Conservation (phyloP, 2,329 filamentous ascomycete genomes). For the Alternaria brassicicola region DNA sequence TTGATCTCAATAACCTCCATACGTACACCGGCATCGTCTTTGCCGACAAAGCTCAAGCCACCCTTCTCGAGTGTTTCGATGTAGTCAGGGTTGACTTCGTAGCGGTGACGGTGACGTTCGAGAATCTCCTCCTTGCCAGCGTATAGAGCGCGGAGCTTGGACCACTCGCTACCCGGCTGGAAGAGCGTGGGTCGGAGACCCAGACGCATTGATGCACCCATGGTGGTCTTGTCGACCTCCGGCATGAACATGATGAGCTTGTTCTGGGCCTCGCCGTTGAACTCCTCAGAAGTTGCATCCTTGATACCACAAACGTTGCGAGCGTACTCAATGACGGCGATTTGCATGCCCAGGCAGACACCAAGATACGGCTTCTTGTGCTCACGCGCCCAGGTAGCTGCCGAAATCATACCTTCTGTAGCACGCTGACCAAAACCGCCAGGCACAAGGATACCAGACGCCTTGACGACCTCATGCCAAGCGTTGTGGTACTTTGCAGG, state of each 20-base stretch:
- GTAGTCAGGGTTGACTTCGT: constrained; percentile 85
- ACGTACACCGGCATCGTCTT: constrained; percentile 76
- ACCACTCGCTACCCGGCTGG: constrained; percentile 78
- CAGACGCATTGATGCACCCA: constrained; percentile 87
- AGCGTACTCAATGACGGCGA: constrained; percentile 88
- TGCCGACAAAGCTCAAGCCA: constrained; percentile 78
- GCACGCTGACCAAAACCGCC: constrained; percentile 84
- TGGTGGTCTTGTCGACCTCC: constrained; percentile 75
- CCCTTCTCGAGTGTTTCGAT: constrained; percentile 70
- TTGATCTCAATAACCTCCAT: constrained; percentile 85
- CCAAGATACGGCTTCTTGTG: constrained; percentile 83
- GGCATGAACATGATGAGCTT: constrained; percentile 91
- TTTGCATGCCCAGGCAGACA: constrained; percentile 90
- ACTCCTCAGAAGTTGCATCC: constrained; percentile 62
- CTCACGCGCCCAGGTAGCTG: constrained; percentile 84
- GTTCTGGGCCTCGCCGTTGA: constrained; percentile 65
- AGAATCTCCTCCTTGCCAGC: constrained; percentile 57
- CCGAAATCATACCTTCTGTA: constrained; percentile 87
- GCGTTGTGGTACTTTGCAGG: constrained; percentile 82
- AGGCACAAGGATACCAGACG: constrained; percentile 70
- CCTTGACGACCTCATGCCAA: constrained; percentile 79
- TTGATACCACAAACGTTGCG: constrained; percentile 73
- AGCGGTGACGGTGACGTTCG: constrained; percentile 86
- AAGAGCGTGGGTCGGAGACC: constrained; percentile 77
- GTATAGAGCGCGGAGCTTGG: constrained; percentile 76